Evolutionary conservation across 2,329 filamentous ascomycete genomes (phyloP), one percentile per base, ranked within the genome.

Genomic region (Dendrostoma leiphaemia): DNA sequence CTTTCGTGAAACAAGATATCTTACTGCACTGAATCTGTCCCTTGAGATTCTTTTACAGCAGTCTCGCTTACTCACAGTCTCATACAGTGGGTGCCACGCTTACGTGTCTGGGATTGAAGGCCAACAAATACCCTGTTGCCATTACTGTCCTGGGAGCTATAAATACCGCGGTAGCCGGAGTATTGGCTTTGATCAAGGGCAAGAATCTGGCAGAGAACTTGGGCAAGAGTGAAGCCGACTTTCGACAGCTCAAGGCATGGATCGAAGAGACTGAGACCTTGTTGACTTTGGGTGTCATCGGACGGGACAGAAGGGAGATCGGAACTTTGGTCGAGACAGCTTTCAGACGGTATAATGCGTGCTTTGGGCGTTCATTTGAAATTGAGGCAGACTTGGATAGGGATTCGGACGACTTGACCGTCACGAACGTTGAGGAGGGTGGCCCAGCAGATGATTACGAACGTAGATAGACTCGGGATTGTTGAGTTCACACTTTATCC

Each of bases 81-180:
- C n/a, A n/a, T n/a, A n/a, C n/a, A 3, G 74, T 85, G 1, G 81
- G 79, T 2, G 82, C 83, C 0, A 72, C 81, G 1, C 64, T 86
- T 51, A 85, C 82, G 1, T 82, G 81, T 1, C 71, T 85, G 40
- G 81, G 82, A 6, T 78, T 80, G 3, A 73, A 74, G 29, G 77
- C 77, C 1, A 75, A 75, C 13, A 75, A 77, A 56, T 77, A 85
- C 58, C 65, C 80, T n/a, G 67, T 71, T 0, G 74, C 78, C 15
- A 73, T 85, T 53, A 85, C 82, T 1, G 75, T 78, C 0, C 85
- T 86, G 46, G 83, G 83, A 0, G 82, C 82, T 1, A 74, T 85
- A 54, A 85, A 85, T 61, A 86, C 82, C 19, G 76, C 85, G 51
- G 80, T 85, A 56, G 83, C 83, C 0, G 82, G 81, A 5, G 69